These are phyloP conservation scores for Alliaria petiolata DNA, from an alignment of 345 rosid genomes.

Conservation along the genomic window DNA sequence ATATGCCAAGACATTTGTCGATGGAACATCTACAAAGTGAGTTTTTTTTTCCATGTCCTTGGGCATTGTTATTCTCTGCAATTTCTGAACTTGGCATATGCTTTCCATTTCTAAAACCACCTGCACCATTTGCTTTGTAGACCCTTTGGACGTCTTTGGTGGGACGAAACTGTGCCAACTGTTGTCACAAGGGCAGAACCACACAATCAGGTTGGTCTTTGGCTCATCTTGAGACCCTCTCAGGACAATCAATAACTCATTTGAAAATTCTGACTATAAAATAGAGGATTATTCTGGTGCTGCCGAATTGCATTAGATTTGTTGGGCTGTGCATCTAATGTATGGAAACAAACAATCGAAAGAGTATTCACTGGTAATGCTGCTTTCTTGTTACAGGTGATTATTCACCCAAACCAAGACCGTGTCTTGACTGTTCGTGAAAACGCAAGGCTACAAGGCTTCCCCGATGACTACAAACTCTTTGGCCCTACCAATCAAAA, in stretches of 20 bases:
- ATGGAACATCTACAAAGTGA: conserved; percentile 41
- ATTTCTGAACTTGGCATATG: not conserved
- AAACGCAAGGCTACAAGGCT: conserved; percentile 74
- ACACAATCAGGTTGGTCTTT: conserved; percentile 56
- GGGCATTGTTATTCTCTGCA: not conserved
- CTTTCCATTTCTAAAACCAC: not conserved
- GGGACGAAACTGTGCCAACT: conserved; percentile 85
- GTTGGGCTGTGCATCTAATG: not conserved
- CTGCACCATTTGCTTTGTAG: conserved; percentile 25
- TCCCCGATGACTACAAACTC: conserved; percentile 61
- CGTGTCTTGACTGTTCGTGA: conserved; percentile 64
- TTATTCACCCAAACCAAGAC: conserved; percentile 63
- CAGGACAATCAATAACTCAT: not conserved
- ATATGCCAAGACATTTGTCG: conserved; percentile 23
- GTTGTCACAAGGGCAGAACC: conserved; percentile 78
- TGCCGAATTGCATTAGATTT: not conserved
- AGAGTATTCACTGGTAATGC: not conserved
- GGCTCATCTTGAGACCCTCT: not conserved
- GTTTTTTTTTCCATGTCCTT: not conserved
- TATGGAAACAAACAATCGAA: not conserved
- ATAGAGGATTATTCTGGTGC: too few relatives aligned
- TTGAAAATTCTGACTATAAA: not conserved
- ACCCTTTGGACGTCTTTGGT: conserved; percentile 81
- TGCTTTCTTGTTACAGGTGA: conserved; percentile 37
- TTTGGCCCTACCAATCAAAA: conserved; percentile 64